Percentiles rank a stretch among this genome's conserved stretches.
Evolutionary conservation across 2,329 filamentous ascomycete genomes (phyloP).

Genomic region (Didymella pinodella): DNA sequence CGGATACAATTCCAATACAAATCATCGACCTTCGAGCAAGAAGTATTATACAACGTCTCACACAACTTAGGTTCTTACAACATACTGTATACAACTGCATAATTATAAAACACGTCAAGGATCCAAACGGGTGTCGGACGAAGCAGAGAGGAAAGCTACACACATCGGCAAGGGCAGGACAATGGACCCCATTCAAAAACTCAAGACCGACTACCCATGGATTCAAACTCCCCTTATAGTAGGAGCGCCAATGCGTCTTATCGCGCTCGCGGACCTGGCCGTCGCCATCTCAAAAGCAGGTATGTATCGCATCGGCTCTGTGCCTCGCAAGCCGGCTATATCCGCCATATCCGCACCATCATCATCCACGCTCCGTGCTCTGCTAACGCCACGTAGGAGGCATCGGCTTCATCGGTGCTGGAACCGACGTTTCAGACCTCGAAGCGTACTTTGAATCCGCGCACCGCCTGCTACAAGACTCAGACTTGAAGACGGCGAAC

Average conservation of each 20-base stretch:
- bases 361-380: not conserved
- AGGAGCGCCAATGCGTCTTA: constrained; percentile 73
- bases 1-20: constrained; percentile 12
- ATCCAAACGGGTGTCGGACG: not conserved
- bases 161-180: not conserved
- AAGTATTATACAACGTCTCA: not conserved
- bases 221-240: constrained; percentile 64
- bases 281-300: constrained; percentile 66
- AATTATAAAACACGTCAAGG: not conserved
- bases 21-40: not conserved
- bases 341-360: not conserved
- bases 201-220: constrained; percentile 64
- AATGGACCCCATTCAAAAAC: constrained; percentile 25
- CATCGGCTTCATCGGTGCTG: constrained; percentile 57
- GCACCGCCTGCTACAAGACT: constrained; percentile 27
- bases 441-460: constrained; percentile 39
- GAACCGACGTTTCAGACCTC: constrained; percentile 52
- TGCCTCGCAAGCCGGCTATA: not conserved
- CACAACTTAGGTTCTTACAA: not conserved
- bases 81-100: not conserved
- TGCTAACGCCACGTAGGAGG: constrained; percentile 45
- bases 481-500: not conserved
- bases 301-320: constrained; percentile 20
- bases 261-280: constrained; percentile 65
- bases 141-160: not conserved